phyloP scores from a whole-genome alignment of 208 protist species.

The Wallacemonas sp. region DNA sequence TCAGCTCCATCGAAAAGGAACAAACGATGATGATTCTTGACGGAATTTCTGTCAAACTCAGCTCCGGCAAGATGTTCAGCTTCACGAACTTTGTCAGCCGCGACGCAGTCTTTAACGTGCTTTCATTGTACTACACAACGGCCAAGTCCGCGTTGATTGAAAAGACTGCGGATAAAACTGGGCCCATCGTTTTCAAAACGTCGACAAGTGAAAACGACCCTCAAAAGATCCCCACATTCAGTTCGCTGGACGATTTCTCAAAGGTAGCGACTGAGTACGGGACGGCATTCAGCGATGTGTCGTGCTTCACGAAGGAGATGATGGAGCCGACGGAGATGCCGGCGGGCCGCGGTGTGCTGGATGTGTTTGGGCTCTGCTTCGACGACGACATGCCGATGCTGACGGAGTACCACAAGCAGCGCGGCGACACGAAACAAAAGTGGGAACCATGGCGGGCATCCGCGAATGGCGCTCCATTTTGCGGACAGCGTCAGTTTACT shows the following conservation, averaged over 20 bases:
- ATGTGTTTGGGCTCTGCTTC: conserved; percentile 65
- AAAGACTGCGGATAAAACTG: not conserved
- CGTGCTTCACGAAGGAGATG: conserved; percentile 57
- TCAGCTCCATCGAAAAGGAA: conserved; percentile 51
- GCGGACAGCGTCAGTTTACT: conserved; percentile 53
- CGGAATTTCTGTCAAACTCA: conserved; percentile 41
- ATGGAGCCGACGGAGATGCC: conserved; percentile 49
- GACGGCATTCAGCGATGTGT: conserved; percentile 41
- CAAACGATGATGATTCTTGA: conserved; percentile 61
- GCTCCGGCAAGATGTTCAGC: conserved; percentile 27
- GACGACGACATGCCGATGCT: conserved; percentile 52
- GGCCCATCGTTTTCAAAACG: conserved; percentile 32
- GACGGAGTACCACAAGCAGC: conserved; percentile 39
- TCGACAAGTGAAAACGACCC: conserved; percentile 42
- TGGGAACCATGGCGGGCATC: conserved; percentile 51
- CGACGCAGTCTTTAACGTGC: conserved; percentile 49
- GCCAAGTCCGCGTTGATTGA: conserved; percentile 4
- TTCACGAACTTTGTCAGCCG: conserved; percentile 64
- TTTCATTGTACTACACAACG: conserved; percentile 23
- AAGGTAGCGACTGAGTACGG: conserved; percentile 63
- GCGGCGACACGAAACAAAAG: conserved; percentile 52
- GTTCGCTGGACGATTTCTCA: conserved; percentile 50
- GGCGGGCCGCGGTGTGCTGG: conserved; percentile 39
- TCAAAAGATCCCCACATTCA: conserved; percentile 43
- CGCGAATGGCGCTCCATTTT: conserved; percentile 36